Conservation (phyloP, 192 early-diverging fungal genomes). For the Phlyctochytrium bullatum region DNA sequence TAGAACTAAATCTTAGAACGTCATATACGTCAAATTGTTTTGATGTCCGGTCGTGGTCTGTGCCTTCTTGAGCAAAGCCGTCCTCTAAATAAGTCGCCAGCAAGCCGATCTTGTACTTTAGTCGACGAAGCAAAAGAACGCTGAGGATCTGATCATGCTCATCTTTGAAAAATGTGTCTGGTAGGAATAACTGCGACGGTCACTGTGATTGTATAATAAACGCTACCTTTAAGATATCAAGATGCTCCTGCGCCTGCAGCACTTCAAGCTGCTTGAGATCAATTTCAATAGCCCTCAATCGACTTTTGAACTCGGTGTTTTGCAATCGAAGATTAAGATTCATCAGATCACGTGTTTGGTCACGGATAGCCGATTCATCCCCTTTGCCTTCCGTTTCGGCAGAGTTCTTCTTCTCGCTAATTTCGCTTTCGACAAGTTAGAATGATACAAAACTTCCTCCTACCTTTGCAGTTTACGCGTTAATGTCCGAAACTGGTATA, state of each 20-base stretch:
- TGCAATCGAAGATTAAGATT: conserved; percentile 78
- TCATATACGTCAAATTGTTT: background rate
- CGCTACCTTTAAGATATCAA: conserved; percentile 44
- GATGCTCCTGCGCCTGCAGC: conserved; percentile 73
- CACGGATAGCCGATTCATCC: conserved; percentile 37
- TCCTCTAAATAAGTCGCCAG: conserved; percentile 33
- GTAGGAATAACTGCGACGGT: conserved; percentile 85
- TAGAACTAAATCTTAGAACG: too few relatives aligned
- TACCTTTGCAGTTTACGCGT: conserved; percentile 68
- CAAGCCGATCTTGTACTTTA: conserved; percentile 79
- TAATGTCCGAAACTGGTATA: conserved; percentile 82
- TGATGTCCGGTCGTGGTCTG: too few relatives aligned
- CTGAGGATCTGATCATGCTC: conserved; percentile 77
- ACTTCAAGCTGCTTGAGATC: conserved; percentile 87
- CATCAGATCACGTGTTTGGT: conserved; percentile 69
- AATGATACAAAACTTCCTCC: conserved; percentile 11
- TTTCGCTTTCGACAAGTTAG: too few relatives aligned
- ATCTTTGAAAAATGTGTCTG: conserved; percentile 75
- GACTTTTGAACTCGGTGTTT: conserved; percentile 73
- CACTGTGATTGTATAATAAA: conserved; percentile 1
- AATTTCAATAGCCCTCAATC: conserved; percentile 87
- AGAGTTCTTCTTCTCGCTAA: background rate
- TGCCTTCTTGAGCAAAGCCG: too few relatives aligned
- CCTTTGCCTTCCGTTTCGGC: conserved; percentile 55
- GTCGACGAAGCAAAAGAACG: conserved; percentile 73